Evolutionary conservation across 1,139 yeast species (phyloP), one percentile per base, ranked within the genome.

Genomic region (Debaryomycetaceae sp.): DNA sequence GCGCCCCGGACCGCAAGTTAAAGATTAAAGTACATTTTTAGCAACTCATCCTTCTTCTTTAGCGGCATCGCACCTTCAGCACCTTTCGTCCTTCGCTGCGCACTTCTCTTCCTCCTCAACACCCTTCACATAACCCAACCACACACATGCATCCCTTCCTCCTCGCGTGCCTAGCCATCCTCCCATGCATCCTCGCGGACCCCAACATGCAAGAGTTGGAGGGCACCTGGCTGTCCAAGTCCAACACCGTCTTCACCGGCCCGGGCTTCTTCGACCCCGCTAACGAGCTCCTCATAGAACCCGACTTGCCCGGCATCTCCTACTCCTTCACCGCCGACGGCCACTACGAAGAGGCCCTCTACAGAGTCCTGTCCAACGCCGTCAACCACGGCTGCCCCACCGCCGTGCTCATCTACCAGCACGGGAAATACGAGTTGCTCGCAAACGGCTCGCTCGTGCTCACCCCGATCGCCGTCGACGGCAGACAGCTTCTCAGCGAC

Each of bases 181-280:
- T 23, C 4, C n/a, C n/a, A n/a, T n/a, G n/a, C n/a, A 34, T 33
- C 13, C 24, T 28, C 10, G 42, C 42, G 6, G 43, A 41, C 26
- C 44, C 43, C 28, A 37, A 25, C 30, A 58, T 49, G 58, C 41
- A 37, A 12, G 70, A 64, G 32, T 53, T 77, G 30, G 76, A 59
- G 27, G 98, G 98, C n/a, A 90, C 98, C 0, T 90, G 98, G 98
- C 55, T 87, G 1, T 79, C 96, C 13, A 90, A 90, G 53, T 78
- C 96, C 14, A 83, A 82, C 51, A 76, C 94, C 5, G 98, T 92
- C 7, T 79, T 90, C 59, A 90, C 98, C 0, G 98, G 98, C 0
- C 95, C 98, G 1, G 95, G 90, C 4, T 90, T 90, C 48, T 90
- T 75, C 50, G 97, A 90, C 51, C 98, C 98, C 2, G 81, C 86